Evolutionary conservation across 176 grass and related monocot genomes (phyloP), one percentile per base, ranked within the genome.

Genomic region (Miscanthus lutarioriparius): DNA sequence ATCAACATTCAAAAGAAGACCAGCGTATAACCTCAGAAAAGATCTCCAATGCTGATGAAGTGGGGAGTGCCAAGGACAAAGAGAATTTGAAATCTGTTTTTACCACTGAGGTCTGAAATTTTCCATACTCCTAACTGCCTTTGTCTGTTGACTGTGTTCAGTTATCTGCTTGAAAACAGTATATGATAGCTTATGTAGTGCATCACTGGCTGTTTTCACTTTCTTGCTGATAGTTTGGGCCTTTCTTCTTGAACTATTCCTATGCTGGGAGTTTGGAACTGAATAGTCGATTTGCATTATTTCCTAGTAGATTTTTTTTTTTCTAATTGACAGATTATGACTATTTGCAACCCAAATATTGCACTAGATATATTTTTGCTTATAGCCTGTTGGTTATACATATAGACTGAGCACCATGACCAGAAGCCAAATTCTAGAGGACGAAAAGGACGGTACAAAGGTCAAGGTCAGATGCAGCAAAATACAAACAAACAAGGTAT

Each of bases 401-500:
- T 85, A 36, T 81, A 92, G 93, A 88, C 88, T 59, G 76, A 80
- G 53, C 70, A 54, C 53, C 87, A 87, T 71, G 30, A 80, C 37
- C 87, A 80, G 63, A 64, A 68, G 53, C 32, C 30, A 62, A 82
- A 86, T 90, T 43, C 40, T 84, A 94, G 75, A 77, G 89, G 66
- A 12, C 80, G 67, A 37, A 96, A 78, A 78, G 85, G 78, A 75
- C 44, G 70, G n/a, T 76, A 86, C 72, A 88, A 61, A 69, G 77
- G 53, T 61, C 53, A 77, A 73, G 56, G 83, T 84, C 87, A 85
- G 37, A 64, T 68, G 88, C 92, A 90, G 67, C 83, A 88, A 84
- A 90, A 77, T 72, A 30, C 39, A 72, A 81, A 71, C 49, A 83
- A 77, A 78, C 91, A 91, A 87, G 86, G 93, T 92, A 86, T 77